Base-by-base conservation (phyloP, 2,329 filamentous ascomycete genomes). In the Lecanicillium sp. region DNA sequence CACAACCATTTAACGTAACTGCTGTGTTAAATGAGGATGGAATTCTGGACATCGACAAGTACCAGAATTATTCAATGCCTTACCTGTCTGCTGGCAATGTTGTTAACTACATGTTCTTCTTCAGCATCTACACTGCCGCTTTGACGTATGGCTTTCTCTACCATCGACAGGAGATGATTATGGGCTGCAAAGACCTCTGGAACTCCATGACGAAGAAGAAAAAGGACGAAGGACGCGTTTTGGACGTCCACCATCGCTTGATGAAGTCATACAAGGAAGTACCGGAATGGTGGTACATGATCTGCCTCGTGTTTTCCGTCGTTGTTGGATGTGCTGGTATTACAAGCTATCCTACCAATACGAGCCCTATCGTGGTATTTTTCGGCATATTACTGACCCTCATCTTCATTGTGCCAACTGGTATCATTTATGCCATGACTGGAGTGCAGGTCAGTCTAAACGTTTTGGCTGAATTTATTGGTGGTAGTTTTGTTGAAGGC, bases 271-370 rank as follows among this genome's bases (percentile, higher is more conserved):
- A 60, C 32, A 48, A 46, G 2, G 57, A 60, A 42, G 50, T 62
- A 0, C 63, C 65, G 5, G 61, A 64, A 33, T 67, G 62, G 64
- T 68, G 66, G 65, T 69, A 65, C 37, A 41, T 56, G 1, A 42
- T 51, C 14, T 46, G 54, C 5, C 52, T 65, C 4, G 34, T 57
- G 5, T 33, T 57, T 4, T 56, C 63, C 17, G 47, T 66, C 17
- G 57, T 52, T 5, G 48, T 62, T 10, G 60, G 60, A 3, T 54
- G 60, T 33, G 60, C 54, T 11, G 64, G 60, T 17, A 53, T 68
- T 17, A 55, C 58, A 3, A 54, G 51, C n/a, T 68, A 60, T 57
- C 58, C 62, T 4, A 68, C 64, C 0, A 54, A 65, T 36, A 66
- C 65, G 2, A 57, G 56, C 1, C 58, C 59, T 4, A 60, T 53